Evolutionary conservation across 805 yeast species (phyloP).

Genomic region (Sungouiozyma ichnusensis): DNA sequence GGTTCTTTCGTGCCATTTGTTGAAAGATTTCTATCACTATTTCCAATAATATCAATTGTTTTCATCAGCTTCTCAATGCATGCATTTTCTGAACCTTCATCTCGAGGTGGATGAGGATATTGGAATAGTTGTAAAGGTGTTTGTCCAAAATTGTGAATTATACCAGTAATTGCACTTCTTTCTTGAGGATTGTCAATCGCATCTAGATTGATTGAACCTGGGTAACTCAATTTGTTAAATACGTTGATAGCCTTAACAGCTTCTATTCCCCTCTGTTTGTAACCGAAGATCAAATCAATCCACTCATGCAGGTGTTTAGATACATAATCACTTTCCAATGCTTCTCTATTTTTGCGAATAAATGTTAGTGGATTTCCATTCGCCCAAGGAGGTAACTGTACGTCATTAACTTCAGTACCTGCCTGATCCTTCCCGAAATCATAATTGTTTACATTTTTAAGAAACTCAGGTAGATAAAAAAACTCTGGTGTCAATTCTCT

Average conservation of each 20-base stretch:
- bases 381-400: constrained; percentile 76
- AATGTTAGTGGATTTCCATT: constrained; percentile 64
- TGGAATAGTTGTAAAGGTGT: constrained; percentile 68
- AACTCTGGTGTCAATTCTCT: constrained; percentile 83
- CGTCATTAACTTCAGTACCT: constrained; percentile 47
- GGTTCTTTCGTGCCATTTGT: background rate
- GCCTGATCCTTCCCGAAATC: constrained; percentile 64
- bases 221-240: constrained; percentile 74
- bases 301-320: constrained; percentile 67
- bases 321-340: constrained; percentile 74
- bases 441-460: constrained; percentile 52
- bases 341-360: constrained; percentile 66
- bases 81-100: background rate
- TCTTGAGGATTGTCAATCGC: constrained; percentile 63
- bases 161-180: constrained; percentile 66
- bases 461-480: constrained; percentile 70
- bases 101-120: constrained; percentile 50
- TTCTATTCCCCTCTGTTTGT: constrained; percentile 60
- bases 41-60: background rate
- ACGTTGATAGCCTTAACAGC: constrained; percentile 64
- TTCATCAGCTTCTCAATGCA: background rate
- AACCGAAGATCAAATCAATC: constrained; percentile 82
- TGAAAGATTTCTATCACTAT: background rate
- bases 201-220: constrained; percentile 74
- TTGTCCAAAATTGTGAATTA: constrained; percentile 87